Evolutionary conservation across 1,139 yeast genomes (phyloP).

Genomic region (Saccharomycopsis crataegensis): DNA sequence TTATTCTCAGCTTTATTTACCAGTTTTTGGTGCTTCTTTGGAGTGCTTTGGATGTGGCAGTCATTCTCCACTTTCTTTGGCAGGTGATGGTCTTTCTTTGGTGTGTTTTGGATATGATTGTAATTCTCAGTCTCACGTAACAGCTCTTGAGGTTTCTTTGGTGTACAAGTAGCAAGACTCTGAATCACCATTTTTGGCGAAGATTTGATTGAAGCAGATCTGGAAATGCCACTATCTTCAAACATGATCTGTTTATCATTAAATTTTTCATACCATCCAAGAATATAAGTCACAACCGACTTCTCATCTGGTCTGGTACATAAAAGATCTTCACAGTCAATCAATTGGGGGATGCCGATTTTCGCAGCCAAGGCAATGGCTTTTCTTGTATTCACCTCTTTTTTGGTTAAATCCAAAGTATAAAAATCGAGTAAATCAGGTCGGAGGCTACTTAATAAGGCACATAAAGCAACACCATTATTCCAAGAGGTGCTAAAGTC

Average conservation of each 20-base stretch:
- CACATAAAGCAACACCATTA: constrained; percentile 42
- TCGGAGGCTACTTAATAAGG: constrained; percentile 36
- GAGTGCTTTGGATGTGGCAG: too few species aligned
- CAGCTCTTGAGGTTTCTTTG: too few species aligned
- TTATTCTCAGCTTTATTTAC: too few species aligned
- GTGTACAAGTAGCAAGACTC: too few species aligned
- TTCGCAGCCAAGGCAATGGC: constrained; percentile 36
- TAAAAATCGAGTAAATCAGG: constrained; percentile 37
- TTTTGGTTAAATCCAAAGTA: constrained; percentile 28
- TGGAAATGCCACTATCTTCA: neutral
- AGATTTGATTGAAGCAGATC: neutral
- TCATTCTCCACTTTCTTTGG: too few species aligned
- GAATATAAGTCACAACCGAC: constrained; percentile 55
- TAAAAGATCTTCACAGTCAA: constrained; percentile 55
- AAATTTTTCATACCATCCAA: constrained; percentile 57
- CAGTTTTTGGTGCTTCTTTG: too few species aligned
- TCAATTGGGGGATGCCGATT: constrained; percentile 47
- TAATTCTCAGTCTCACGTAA: too few species aligned
- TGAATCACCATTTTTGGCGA: too few species aligned
- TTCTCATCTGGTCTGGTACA: constrained; percentile 54
- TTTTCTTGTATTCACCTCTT: constrained; percentile 28
- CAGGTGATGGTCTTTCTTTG: too few species aligned
- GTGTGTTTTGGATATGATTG: too few species aligned
- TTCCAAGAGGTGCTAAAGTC: constrained; percentile 40
- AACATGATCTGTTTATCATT: neutral